Conservation (phyloP, 768 basidiomycete species). For the Auricularia sp. region DNA sequence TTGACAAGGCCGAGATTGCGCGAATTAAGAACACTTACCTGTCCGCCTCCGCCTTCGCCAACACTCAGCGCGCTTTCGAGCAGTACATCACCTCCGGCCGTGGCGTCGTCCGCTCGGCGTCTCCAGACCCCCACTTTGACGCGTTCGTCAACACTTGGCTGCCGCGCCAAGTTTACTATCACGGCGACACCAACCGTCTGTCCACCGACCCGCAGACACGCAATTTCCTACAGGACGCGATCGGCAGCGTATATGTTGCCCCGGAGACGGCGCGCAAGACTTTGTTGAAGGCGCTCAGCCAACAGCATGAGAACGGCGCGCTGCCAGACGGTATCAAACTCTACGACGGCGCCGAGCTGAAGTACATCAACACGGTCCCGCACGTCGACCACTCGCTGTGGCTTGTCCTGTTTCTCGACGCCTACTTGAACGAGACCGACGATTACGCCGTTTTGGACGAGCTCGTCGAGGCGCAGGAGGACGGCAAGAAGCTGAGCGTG, state of each 20-base stretch:
- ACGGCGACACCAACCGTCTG: constrained; percentile 3
- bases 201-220: constrained; percentile 1
- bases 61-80: not conserved
- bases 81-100: not conserved
- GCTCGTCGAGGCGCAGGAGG: not conserved
- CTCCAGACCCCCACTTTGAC: not conserved
- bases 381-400: constrained; percentile 2
- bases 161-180: constrained; percentile 1
- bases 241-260: not conserved
- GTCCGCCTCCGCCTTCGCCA: not conserved
- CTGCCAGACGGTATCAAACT: constrained; percentile 1
- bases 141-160: constrained; percentile 1
- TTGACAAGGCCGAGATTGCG: constrained; percentile 1
- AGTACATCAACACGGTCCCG: constrained; percentile 3
- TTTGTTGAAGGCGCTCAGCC: not conserved
- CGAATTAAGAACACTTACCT: not conserved
- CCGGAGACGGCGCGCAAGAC: not conserved
- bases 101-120: not conserved
- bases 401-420: not conserved
- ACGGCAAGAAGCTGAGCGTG: not conserved
- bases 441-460: not conserved
- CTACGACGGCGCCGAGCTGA: constrained; percentile 1
- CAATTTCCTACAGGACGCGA: constrained; percentile 1
- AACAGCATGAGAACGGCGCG: not conserved
- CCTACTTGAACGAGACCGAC: not conserved